Percentiles rank a stretch among this genome's conserved stretches.
Conservation (phyloP, 345 rosid species). For the Salix brachista region DNA sequence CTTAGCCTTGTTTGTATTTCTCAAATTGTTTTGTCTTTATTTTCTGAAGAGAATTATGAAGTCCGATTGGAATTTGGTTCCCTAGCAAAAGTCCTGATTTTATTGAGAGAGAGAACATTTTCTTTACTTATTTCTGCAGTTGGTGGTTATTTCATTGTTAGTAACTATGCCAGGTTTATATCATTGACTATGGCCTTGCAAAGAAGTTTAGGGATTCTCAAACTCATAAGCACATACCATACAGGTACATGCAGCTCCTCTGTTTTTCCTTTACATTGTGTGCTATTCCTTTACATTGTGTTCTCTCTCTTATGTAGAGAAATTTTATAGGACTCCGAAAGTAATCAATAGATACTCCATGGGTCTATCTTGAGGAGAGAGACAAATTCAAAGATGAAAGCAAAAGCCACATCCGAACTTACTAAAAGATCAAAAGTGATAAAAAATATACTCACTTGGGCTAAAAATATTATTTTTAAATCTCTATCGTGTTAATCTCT, state of each 20-base stretch:
- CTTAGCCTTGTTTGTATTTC: not conserved
- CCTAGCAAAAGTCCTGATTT: not conserved
- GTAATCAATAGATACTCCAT: no score
- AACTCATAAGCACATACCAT: conserved; percentile 33
- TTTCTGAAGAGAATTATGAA: not conserved
- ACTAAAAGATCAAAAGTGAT: no score
- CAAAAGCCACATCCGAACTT: no score
- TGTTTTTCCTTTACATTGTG: not conserved
- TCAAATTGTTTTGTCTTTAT: not conserved
- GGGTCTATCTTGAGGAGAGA: no score
- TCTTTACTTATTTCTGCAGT: not conserved
- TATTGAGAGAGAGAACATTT: not conserved
- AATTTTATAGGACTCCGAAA: not conserved
- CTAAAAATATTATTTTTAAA: no score
- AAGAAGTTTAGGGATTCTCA: conserved; percentile 28
- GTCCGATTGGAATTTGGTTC: not conserved
- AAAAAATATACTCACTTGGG: no score
- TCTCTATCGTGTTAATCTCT: no score
- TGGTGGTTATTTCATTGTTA: not conserved
- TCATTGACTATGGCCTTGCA: conserved; percentile 30
- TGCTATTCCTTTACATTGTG: not conserved
- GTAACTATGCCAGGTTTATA: conserved; percentile 21
- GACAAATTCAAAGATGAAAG: no score
- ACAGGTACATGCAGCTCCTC: conserved; percentile 8
- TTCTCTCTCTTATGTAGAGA: not conserved